These are phyloP conservation scores for Tetrahymena borealis DNA, from an alignment of 73 alveolate species.

Conservation along the genomic window DNA sequence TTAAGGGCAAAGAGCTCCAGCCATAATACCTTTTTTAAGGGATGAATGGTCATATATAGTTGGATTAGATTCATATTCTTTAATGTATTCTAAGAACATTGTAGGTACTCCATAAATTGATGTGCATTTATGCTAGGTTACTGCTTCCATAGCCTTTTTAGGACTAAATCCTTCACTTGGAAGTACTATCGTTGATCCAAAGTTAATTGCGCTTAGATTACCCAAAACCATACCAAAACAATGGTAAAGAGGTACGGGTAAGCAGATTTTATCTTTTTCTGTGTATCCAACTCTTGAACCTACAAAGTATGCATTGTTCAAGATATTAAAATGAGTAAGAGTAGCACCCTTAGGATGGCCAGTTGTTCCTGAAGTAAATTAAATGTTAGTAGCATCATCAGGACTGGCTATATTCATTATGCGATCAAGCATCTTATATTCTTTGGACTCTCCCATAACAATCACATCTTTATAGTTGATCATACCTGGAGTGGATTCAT, in stretches of 20 bases:
- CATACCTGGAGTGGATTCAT: slow-evolving; percentile 45
- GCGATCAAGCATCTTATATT: slow-evolving; percentile 14
- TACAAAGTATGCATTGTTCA: slow-evolving; percentile 57
- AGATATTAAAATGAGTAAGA: slow-evolving; percentile 50
- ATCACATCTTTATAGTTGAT: slow-evolving; percentile 56
- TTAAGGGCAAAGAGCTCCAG: slow-evolving; percentile 71
- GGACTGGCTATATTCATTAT: slow-evolving; percentile 27
- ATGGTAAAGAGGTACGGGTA: slow-evolving; percentile 76
- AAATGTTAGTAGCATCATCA: slow-evolving; percentile 64
- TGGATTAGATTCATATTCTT: slow-evolving; percentile 36
- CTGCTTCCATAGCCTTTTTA: slow-evolving; percentile 44
- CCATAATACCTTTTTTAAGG: slow-evolving; percentile 65
- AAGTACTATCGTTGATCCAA: slow-evolving; percentile 64
- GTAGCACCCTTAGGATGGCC: slow-evolving; percentile 83
- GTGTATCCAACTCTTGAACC: slow-evolving; percentile 50
- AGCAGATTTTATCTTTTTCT: slow-evolving; percentile 38
- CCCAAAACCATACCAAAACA: slow-evolving; percentile 87
- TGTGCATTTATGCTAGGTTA: slow-evolving; percentile 44
- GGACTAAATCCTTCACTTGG: slow-evolving; percentile 72
- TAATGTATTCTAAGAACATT: slow-evolving; percentile 54
- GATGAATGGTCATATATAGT: slow-evolving; percentile 12
- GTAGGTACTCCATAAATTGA: slow-evolving; percentile 77
- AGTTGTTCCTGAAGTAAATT: slow-evolving; percentile 81
- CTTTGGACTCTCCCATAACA: neutral
- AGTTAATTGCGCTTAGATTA: slow-evolving; percentile 50